Evolutionary conservation across 192 early-diverging fungal genomes (phyloP), one percentile per base, ranked within the genome.

Genomic region (Coemansia sp.): DNA sequence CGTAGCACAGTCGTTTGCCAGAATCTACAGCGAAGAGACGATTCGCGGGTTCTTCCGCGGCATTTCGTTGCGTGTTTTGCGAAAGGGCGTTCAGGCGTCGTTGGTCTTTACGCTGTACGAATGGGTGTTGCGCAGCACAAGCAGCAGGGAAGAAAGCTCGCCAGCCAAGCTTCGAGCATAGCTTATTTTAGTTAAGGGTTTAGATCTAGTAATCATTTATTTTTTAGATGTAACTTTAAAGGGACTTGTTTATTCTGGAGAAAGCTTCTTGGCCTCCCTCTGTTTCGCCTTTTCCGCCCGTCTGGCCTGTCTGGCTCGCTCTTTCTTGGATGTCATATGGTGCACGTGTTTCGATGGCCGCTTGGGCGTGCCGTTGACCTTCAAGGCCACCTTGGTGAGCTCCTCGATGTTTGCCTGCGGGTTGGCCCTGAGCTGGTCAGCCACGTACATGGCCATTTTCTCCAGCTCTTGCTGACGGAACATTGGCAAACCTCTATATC

Each of bases 41-140:
- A 37, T 88, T 2, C 53, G 79, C 5, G 90, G 93, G 1, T 93
- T 94, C 74, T 92, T 94, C 82, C 83, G 90, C 29, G 95, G 95
- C 6, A 87, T 93, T 23, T 80, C 87, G 2, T 88, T 94, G 56
- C 83, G 95, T 50, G 79, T 94, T 23, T 65, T 92, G 58, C 81
- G 93, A 57, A 97, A 97, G 73, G 85, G 90, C 19, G 70, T 93
- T 15, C 89, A 90, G 59, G 88, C 92, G 4, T 92, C 91, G 24
- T 92, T 97, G 54, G 87, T 91, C 9, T 97, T 93, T 89, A 93
- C 93, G 2, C 76, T 97, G n/a, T 97, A 95, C 64, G 95, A 97
- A 70, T 81, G 78, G 78, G 78, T 81, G 27, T 47, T 81, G 27
- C 25, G 78, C 15, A 61, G 22, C 35, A 24, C 61, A 8, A 41